Evolutionary conservation across 371 early-diverging fungal species (phyloP).

Genomic region (Basidiobolus meristosporus): DNA sequence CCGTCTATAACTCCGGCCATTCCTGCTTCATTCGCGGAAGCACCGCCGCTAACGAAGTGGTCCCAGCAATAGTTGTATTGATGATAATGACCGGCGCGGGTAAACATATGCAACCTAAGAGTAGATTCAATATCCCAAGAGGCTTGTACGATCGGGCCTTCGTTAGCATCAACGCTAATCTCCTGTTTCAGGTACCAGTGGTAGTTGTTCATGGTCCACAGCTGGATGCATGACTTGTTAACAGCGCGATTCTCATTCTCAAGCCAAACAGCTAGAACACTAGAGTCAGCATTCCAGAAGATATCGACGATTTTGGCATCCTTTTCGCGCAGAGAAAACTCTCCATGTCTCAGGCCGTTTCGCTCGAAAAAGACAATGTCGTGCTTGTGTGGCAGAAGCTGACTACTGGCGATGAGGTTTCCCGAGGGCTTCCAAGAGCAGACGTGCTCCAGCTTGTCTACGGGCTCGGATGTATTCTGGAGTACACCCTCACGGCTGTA

Average conservation of each 20-base stretch:
- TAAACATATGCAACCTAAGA: constrained; percentile 31
- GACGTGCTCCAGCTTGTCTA: constrained; percentile 55
- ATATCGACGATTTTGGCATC: constrained; percentile 19
- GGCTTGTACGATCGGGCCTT: constrained; percentile 18
- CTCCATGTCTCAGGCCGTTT: constrained; percentile 88
- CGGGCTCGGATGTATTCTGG: constrained; percentile 62
- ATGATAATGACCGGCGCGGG: constrained; percentile 10
- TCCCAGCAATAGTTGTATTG: constrained; percentile 26
- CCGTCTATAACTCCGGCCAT: constrained; percentile 71
- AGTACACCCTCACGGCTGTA: constrained; percentile 73
- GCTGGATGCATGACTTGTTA: constrained; percentile 29
- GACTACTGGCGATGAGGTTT: constrained; percentile 68
- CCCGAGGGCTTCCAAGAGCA: constrained; percentile 81
- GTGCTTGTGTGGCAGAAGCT: constrained; percentile 56
- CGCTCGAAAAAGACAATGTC: constrained; percentile 85
- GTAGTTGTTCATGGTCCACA: constrained; percentile 88
- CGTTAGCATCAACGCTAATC: constrained; percentile 9
- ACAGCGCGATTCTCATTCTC: constrained; percentile 6
- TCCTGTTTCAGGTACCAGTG: constrained; percentile 92
- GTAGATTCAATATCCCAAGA: constrained; percentile 58
- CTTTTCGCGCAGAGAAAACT: constrained; percentile 55
- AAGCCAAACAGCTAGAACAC: constrained; percentile 60
- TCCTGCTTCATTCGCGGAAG: constrained; percentile 26
- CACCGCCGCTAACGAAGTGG: constrained; percentile 25
- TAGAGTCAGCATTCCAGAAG: constrained; percentile 77